A percentile compares a stretch with the other conserved stretches of the same genome.
phyloP scores from a whole-genome alignment of 1,284 basidiomycete genomes.

The Rhodotorula sp. region DNA sequence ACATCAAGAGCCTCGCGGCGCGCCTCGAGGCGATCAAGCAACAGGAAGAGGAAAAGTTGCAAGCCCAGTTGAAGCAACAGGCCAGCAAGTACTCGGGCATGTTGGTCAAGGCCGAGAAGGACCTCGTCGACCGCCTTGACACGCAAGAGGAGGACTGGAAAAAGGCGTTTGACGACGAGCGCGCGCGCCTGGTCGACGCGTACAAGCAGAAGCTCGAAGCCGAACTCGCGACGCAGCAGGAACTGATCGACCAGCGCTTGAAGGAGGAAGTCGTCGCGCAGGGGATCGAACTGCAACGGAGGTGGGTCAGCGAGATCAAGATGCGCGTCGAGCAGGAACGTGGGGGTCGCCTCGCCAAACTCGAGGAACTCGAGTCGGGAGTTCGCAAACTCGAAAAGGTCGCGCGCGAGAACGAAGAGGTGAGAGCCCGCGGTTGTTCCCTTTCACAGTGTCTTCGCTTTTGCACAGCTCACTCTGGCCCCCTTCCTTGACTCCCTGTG shows the following conservation, averaged over 20 bases:
- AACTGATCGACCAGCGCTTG: slow-evolving; percentile 88
- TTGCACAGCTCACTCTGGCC: slow-evolving; percentile 48
- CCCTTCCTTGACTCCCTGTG: not conserved
- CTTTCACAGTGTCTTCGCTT: slow-evolving; percentile 58
- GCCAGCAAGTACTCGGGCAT: slow-evolving; percentile 78
- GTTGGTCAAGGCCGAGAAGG: slow-evolving; percentile 78
- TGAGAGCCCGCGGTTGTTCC: slow-evolving; percentile 74
- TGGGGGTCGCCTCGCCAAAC: slow-evolving; percentile 87
- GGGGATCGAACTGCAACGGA: slow-evolving; percentile 92
- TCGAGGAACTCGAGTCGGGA: slow-evolving; percentile 86
- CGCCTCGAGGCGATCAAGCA: slow-evolving; percentile 74
- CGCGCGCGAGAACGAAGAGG: slow-evolving; percentile 77
- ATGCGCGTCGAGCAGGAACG: slow-evolving; percentile 94
- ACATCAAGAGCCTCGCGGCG: slow-evolving; percentile 73
- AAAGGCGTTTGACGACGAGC: slow-evolving; percentile 77
- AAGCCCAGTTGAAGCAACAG: slow-evolving; percentile 76
- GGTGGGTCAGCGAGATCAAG: slow-evolving; percentile 96
- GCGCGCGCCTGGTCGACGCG: slow-evolving; percentile 66
- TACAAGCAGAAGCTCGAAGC: slow-evolving; percentile 83
- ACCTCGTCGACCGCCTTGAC: slow-evolving; percentile 76
- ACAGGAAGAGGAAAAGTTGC: slow-evolving; percentile 67
- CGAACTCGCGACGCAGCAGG: slow-evolving; percentile 83
- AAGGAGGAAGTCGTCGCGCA: slow-evolving; percentile 94
- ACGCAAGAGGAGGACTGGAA: slow-evolving; percentile 83
- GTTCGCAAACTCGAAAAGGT: slow-evolving; percentile 88